Percentiles rank a stretch among this genome's conserved stretches.
Evolutionary conservation across 1,284 basidiomycete species (phyloP).

Genomic region (Ustilago cynodontis): DNA sequence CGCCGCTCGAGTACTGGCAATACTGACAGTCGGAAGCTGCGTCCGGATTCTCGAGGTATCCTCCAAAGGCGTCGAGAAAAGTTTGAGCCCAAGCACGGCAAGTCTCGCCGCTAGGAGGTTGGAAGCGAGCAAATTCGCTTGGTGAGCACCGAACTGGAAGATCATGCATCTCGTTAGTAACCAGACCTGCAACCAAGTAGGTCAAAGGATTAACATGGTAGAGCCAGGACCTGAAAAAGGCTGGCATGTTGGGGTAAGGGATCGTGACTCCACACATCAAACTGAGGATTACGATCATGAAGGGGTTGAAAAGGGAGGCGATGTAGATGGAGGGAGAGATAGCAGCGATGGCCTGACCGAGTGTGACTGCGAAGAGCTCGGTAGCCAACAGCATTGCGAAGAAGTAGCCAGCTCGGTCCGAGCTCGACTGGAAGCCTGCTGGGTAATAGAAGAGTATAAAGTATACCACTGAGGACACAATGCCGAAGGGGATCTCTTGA

Average conservation of each 20-base stretch:
- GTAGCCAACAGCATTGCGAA: conserved; percentile 33
- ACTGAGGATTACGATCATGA: conserved; percentile 75
- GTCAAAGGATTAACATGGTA: conserved; percentile 35
- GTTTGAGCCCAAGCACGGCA: conserved; percentile 74
- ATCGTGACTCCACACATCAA: conserved; percentile 77
- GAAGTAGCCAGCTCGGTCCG: conserved; percentile 39
- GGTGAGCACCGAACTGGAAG: conserved; percentile 77
- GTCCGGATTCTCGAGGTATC: conserved; percentile 81
- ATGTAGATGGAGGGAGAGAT: conserved; percentile 77
- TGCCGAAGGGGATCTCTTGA: conserved; percentile 40
- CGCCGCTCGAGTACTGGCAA: conserved; percentile 78
- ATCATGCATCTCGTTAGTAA: conserved; percentile 83
- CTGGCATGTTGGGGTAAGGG: conserved; percentile 70
- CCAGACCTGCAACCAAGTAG: conserved; percentile 71
- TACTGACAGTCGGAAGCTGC: conserved; percentile 77
- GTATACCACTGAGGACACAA: conserved; percentile 30
- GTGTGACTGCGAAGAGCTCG: conserved; percentile 79
- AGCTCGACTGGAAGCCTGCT: conserved; percentile 24
- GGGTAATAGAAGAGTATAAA: conserved; percentile 47
- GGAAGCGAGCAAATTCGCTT: conserved; percentile 76
- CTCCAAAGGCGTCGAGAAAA: conserved; percentile 75
- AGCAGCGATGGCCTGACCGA: conserved; percentile 80
- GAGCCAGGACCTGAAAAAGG: conserved; percentile 27
- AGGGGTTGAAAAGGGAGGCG: conserved; percentile 78
- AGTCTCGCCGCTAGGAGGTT: conserved; percentile 80